Percentiles rank a stretch among this genome's conserved stretches.
Conservation (phyloP, 441 rosid species). For the Adansonia grandidieri region DNA sequence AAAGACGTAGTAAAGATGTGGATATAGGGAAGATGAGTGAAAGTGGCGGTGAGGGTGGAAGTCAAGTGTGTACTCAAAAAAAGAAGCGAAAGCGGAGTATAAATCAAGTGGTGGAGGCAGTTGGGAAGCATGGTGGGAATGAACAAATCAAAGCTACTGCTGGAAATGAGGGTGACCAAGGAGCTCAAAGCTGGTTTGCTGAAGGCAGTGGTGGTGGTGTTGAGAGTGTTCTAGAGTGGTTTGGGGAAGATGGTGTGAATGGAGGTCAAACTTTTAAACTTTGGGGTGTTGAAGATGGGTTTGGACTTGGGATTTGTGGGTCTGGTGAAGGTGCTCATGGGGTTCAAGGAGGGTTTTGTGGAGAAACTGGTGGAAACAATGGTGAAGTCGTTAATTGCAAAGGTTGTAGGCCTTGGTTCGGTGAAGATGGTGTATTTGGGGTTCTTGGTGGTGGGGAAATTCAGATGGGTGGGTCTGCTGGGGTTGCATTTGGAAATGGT, state of each 20-base stretch:
- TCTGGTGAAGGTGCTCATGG: constrained; percentile 27
- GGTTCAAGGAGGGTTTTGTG: constrained; percentile 23
- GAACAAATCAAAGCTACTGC: constrained; percentile 1
- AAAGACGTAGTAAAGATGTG: not conserved
- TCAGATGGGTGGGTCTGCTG: constrained; percentile 33
- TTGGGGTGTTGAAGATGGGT: constrained; percentile 34
- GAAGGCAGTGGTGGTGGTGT: constrained; percentile 29
- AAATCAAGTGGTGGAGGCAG: not conserved
- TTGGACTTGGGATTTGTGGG: constrained; percentile 24
- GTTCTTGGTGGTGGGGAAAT: constrained; percentile 28
- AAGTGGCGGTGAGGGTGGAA: constrained; percentile 27
- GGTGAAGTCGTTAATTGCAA: constrained; percentile 25
- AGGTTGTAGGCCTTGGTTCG: constrained; percentile 29
- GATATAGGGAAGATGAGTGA: constrained; percentile 24
- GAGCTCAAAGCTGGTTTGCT: constrained; percentile 28
- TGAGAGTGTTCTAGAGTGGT: constrained; percentile 36
- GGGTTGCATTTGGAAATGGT: constrained; percentile 27
- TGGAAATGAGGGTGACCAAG: constrained; percentile 23
- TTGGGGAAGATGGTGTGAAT: constrained; percentile 31
- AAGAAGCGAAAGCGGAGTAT: constrained; percentile 24
- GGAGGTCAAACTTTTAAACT: constrained; percentile 35
- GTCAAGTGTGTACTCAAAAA: constrained; percentile 20
- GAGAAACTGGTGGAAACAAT: not conserved
- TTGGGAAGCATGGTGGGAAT: constrained; percentile 19
- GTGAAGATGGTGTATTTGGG: constrained; percentile 27